Percentiles rank a stretch among this genome's conserved stretches.
These are phyloP conservation scores for Inga oerstediana DNA, from an alignment of 306 rosid genomes.

Conservation along the genomic window DNA sequence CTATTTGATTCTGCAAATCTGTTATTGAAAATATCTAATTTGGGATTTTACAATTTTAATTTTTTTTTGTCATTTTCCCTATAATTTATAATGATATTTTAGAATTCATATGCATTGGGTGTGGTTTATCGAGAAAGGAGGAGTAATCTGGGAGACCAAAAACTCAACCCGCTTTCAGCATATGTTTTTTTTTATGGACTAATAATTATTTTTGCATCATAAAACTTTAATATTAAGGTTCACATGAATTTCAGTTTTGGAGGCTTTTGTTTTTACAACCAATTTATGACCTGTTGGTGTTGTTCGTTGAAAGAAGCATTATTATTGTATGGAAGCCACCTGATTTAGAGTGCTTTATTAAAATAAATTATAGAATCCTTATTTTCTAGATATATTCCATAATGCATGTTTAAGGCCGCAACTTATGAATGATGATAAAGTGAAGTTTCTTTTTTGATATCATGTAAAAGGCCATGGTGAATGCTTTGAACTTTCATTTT, in stretches of 20 bases:
- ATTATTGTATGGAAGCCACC: neutral
- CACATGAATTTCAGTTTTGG: neutral
- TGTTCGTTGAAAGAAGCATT: neutral
- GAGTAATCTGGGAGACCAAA: neutral
- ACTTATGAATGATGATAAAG: too few relatives aligned
- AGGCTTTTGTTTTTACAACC: too few relatives aligned
- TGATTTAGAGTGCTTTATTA: neutral
- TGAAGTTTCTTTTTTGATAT: too few relatives aligned
- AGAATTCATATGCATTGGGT: neutral
- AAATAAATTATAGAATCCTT: neutral
- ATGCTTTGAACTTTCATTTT: too few relatives aligned
- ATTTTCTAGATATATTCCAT: neutral
- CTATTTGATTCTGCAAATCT: too few relatives aligned
- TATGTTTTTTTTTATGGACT: too few relatives aligned
- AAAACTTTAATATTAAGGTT: neutral
- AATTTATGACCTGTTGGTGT: neutral
- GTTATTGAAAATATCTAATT: too few relatives aligned
- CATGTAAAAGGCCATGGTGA: too few relatives aligned
- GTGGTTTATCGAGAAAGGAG: neutral
- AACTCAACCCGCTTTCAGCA: too few relatives aligned
- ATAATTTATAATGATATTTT: neutral
- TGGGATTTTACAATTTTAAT: too few relatives aligned
- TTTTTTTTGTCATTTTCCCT: neutral
- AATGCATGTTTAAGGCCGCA: too few relatives aligned
- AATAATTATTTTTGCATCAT: too few relatives aligned